These are phyloP conservation scores for Apiospora koreana DNA, from an alignment of 2,329 filamentous ascomycete genomes.

Conservation along the genomic window DNA sequence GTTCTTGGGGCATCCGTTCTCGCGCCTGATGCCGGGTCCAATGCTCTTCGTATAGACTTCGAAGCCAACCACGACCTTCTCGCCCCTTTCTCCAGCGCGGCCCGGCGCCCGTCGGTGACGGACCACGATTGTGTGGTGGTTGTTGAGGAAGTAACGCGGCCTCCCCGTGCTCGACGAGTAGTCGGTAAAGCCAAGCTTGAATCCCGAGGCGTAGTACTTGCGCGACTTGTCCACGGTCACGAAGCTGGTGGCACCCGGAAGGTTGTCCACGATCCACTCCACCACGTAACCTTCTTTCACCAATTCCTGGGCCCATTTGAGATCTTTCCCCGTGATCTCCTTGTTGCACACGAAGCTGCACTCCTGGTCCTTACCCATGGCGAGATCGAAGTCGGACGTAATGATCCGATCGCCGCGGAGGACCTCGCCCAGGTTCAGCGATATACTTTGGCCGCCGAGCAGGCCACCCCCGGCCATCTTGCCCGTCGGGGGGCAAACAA, in stretches of 20 bases:
- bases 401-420: slow-evolving; percentile 84
- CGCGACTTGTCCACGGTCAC: slow-evolving; percentile 80
- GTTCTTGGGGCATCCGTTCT: slow-evolving; percentile 68
- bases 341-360: slow-evolving; percentile 73
- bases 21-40: slow-evolving; percentile 58
- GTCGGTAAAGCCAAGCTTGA: slow-evolving; percentile 82
- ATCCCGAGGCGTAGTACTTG: slow-evolving; percentile 88
- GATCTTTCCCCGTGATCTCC: slow-evolving; percentile 62
- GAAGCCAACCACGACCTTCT: slow-evolving; percentile 83
- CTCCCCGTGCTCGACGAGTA: slow-evolving; percentile 58
- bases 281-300: slow-evolving; percentile 81
- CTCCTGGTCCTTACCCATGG: slow-evolving; percentile 74
- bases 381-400: slow-evolving; percentile 79
- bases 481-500: slow-evolving; percentile 79
- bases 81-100: slow-evolving; percentile 66
- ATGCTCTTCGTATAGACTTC: slow-evolving; percentile 90
- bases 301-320: slow-evolving; percentile 70
- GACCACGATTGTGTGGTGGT: slow-evolving; percentile 84
- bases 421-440: slow-evolving; percentile 84
- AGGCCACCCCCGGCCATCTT: slow-evolving; percentile 66
- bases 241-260: slow-evolving; percentile 86
- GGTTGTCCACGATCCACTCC: slow-evolving; percentile 92
- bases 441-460: slow-evolving; percentile 74
- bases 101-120: slow-evolving; percentile 74
- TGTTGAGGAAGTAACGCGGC: slow-evolving; percentile 76